Evolutionary conservation across 306 rosid genomes (phyloP), one percentile per base, ranked within the genome.

Genomic region (Acacia melanoxylon): DNA sequence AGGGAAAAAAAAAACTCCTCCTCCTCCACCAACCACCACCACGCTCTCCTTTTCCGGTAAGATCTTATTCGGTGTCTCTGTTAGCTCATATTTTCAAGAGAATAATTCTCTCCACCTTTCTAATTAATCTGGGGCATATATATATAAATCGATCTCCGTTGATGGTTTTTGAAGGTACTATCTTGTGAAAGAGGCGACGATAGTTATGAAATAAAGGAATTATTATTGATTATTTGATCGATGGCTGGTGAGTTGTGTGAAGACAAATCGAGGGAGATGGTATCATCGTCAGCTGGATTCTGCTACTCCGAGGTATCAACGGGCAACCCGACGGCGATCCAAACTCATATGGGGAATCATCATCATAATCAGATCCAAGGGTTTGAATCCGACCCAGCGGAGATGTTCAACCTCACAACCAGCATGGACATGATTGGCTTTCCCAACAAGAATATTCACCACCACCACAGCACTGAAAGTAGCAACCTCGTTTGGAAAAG

Each of bases 371-470:
- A 86, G 93, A 89, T 90, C 92, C 91, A 80, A 71, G 85, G 83
- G 25, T 92, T 85, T 27, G 89, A 78, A 42, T 61, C 90, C 35
- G 85, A 84, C 78, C 83, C 88, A 3, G 89, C 87, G 3, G 90
- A 89, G 63, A 90, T 90, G 76, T 88, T 88, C 88, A 89, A 83
- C 85, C 76, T 91, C 75, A 81, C 86, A n/a, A 79, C 91, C 3
- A 85, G 88, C 68, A 88, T 90, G 88, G 90, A 86, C 75, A 88
- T 86, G 89, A 83, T 86, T 62, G 91, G 89, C 56, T 90, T 88
- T 67, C 74, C 91, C 41, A 89, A 87, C 41, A 89, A 85, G 87
- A 83, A 80, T 80, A 85, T 72, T 27, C 84, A 80, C 41, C 81
- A 79, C 16, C 84, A 80, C 33, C 81, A 80, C 12, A 81, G 62